phyloP scores from a whole-genome alignment of 2,329 filamentous ascomycete species.

The Diaporthe caulivora region DNA sequence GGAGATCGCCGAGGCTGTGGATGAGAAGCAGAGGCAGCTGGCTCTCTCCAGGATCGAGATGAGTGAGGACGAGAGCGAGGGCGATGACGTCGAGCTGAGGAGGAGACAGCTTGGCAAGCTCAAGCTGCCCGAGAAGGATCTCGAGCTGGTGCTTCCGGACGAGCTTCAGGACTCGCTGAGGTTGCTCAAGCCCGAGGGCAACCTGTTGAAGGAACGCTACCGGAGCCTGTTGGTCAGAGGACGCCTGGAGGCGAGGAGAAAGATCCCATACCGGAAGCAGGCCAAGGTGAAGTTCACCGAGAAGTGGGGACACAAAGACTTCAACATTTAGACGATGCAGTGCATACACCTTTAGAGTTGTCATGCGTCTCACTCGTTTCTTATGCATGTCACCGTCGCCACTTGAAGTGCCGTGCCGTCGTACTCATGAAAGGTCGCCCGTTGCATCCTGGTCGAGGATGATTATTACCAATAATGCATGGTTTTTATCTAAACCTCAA shows the following conservation, averaged over 20 bases:
- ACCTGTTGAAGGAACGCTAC: constrained; percentile 91
- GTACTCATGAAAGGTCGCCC: not conserved
- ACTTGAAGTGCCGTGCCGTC: not conserved
- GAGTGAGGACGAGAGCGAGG: constrained; percentile 65
- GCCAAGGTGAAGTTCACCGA: constrained; percentile 85
- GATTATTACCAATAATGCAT: constrained; percentile 17
- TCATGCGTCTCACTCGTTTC: not conserved
- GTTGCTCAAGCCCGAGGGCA: constrained; percentile 93
- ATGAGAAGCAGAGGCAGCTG: constrained; percentile 66
- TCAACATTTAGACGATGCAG: constrained; percentile 62
- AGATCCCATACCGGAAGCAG: constrained; percentile 85
- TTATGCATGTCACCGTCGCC: not conserved
- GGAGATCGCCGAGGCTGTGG: constrained; percentile 74
- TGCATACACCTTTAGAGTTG: not conserved
- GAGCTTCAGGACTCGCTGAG: constrained; percentile 86
- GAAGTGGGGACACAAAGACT: constrained; percentile 99
- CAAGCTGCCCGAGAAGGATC: constrained; percentile 80
- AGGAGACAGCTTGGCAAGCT: constrained; percentile 80
- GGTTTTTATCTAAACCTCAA: constrained; percentile 29
- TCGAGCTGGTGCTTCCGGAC: constrained; percentile 86
- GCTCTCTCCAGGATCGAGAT: constrained; percentile 57
- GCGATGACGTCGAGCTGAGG: constrained; percentile 74
- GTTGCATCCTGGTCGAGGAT: not conserved
- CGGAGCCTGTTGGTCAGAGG: constrained; percentile 88
- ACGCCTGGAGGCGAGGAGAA: constrained; percentile 86